Evolutionary conservation across 495 filamentous ascomycete species (phyloP), one percentile per base, ranked within the genome.

Genomic region (Terfezia claveryi): DNA sequence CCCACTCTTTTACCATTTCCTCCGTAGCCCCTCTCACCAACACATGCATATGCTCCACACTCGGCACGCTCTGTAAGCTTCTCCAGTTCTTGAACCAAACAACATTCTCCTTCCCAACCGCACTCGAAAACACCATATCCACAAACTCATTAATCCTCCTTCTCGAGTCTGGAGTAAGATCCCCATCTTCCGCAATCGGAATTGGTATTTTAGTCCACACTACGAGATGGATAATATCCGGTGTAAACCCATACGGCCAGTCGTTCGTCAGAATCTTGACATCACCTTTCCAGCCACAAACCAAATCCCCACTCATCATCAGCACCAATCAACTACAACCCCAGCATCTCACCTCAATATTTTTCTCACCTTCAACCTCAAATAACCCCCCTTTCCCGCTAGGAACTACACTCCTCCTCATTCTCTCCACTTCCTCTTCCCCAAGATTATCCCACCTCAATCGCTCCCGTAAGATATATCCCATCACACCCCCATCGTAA

Each of bases 31-130:
- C 53, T 32, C 60, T 59, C 44, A 68, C 59, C 49, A 69, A 50
- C 49, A 68, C 65, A 73, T 85, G 81, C 6, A 85, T 69, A 72
- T 85, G 87, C 61, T 93, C 87, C 55, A 94, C 68, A 8, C 78
- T 75, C 53, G 82, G 71, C 51, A 95, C 86, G 66, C 86, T 92
- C 70, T 94, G 87, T 64, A 93, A 66, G n/a, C 76, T 76, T 52
- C 78, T 79, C 83, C 84, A 92, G 63, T 95, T 95, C 74, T 93
- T 94, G 64, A 94, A 94, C 83, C 85, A 95, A 61, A 87, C 57
- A 57, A 94, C 84, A 56, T 74, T 76, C 7, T 77, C 73, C 27
- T 72, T 68, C 0, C 70, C 77, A 54, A 89, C 66, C 11, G 71
- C 68, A 49, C 74, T 69, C 6, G 75, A 73, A 67, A 95, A 94